phyloP scores from a whole-genome alignment of 306 rosid species.

The Styphnolobium japonicum region DNA sequence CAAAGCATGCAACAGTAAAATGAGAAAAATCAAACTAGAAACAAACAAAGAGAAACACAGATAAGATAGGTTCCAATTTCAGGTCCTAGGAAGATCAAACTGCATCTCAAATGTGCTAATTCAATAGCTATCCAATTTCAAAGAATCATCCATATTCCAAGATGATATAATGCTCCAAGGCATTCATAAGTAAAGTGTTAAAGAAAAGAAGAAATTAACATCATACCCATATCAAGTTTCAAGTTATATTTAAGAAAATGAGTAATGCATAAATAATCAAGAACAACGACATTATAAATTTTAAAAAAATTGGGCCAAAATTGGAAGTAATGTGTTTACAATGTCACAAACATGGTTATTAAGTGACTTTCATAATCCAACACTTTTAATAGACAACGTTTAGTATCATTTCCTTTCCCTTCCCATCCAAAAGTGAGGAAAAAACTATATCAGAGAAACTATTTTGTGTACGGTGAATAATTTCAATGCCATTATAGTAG shows the following conservation, averaged over 20 bases:
- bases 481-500: neutral
- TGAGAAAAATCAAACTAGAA: neutral
- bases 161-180: neutral
- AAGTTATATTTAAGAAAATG: neutral
- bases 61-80: neutral
- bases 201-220: neutral
- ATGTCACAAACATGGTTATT: too few relatives aligned
- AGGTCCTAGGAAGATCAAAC: neutral
- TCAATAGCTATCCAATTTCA: constrained; percentile 9
- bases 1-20: constrained; percentile 6
- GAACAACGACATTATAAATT: neutral
- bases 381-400: neutral
- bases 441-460: neutral
- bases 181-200: neutral
- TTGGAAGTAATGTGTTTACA: neutral
- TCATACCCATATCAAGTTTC: neutral
- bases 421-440: neutral
- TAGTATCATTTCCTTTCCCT: neutral
- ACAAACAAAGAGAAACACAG: neutral
- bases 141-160: neutral
- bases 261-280: neutral
- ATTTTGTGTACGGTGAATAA: too few relatives aligned
- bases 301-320: neutral
- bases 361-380: too few relatives aligned
- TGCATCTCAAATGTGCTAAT: neutral